Evolutionary conservation across 169 alveolate species (phyloP), one percentile per base, ranked within the genome.

Genomic region (Plasmodium gonderi): DNA sequence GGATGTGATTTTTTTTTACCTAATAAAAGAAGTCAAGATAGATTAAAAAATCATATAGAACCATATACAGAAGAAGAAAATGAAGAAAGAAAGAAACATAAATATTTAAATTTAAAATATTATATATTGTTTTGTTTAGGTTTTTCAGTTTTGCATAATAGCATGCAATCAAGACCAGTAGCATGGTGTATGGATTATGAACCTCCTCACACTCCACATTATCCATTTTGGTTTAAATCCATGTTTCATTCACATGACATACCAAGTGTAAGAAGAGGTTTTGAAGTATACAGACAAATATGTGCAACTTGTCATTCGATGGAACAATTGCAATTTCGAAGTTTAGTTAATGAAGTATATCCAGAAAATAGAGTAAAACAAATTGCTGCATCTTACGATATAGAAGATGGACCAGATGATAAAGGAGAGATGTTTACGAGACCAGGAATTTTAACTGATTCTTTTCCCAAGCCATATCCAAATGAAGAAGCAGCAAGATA

Each of bases 401-500:
- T 97, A n/a, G 97, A 85, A 40, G 98, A 97, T 83, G 98, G 98
- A 23, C 98, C 98, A 23, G 96, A 96, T 77, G 98, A 95, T 87
- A 80, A 94, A 74, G 98, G 98, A 4, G 98, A 97, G 51, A 97
- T 97, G 98, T 97, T 80, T 91, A 96, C 97, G 74, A 91, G 98
- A 23, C 97, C 97, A n/a, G 98, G 98, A 0, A 89, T 95, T 11
- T 85, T 94, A 42, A 95, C 97, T n/a, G 98, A 97, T 64, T 96
- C 98, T 3, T 96, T 97, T 82, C 98, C 98, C 5, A 92, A 94
- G 40, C 98, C 98, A 23, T 97, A 97, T 77, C 98, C 98, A 67
- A 97, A 97, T 76, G 97, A 95, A 44, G 98, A 97, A 79, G 98
- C 98, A 45, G 99, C 99, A 69, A 96, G 99, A 72, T 97, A 92